These are phyloP conservation scores for Phylloporus sp. DNA, from an alignment of 768 basidiomycete genomes.

Conservation along the genomic window DNA sequence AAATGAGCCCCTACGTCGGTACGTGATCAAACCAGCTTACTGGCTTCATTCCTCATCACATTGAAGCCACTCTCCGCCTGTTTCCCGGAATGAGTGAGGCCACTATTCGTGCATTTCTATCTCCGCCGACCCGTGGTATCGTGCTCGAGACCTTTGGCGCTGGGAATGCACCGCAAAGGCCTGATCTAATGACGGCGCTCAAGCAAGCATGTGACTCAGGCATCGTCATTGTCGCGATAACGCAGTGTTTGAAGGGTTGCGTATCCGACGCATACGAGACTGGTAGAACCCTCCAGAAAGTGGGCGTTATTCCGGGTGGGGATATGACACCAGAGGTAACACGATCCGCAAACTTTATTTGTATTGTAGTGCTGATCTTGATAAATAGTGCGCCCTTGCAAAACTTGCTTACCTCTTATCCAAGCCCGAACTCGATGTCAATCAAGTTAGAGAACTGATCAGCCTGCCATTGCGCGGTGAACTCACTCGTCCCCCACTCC, in stretches of 20 bases:
- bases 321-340: conserved; percentile 95
- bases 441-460: conserved; percentile 71
- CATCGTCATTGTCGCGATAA: conserved; percentile 85
- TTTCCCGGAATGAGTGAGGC: conserved; percentile 82
- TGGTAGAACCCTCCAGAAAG: conserved; percentile 59
- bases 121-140: conserved; percentile 70
- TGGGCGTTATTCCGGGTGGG: conserved; percentile 78
- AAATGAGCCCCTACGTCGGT: conserved; percentile 80
- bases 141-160: conserved; percentile 91
- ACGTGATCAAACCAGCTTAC: conserved; percentile 22
- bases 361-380: not conserved
- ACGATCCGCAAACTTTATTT: not conserved
- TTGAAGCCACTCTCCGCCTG: conserved; percentile 70
- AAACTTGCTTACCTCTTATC: conserved; percentile 89
- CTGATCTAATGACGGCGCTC: conserved; percentile 70
- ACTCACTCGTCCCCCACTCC: conserved; percentile 54
- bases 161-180: conserved; percentile 84
- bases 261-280: conserved; percentile 84
- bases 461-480: conserved; percentile 82
- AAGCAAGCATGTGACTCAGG: conserved; percentile 79
- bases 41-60: conserved; percentile 13
- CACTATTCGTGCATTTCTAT: conserved; percentile 72
- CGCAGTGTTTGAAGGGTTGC: conserved; percentile 83
- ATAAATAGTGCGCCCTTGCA: conserved; percentile 71
- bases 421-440: conserved; percentile 66